phyloP scores from a whole-genome alignment of 2,329 filamentous ascomycete genomes.

The Amylocarpus encephaloides region DNA sequence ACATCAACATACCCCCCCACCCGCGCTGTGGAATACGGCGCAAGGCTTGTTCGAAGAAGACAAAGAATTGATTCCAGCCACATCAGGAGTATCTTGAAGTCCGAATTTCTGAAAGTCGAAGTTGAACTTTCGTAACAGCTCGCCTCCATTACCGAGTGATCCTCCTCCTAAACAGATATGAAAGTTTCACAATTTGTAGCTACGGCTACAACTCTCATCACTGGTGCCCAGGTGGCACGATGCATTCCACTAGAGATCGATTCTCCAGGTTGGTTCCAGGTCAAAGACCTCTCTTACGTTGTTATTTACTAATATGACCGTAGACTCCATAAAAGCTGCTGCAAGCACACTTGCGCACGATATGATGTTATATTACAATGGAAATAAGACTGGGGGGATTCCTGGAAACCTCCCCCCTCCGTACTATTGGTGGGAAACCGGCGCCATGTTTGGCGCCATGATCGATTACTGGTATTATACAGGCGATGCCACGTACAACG shows the following conservation, averaged over 20 bases:
- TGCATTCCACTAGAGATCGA: background rate
- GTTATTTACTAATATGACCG: conserved; percentile 36
- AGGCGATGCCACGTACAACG: conserved; percentile 65
- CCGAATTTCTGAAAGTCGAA: too few species aligned
- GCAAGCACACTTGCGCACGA: conserved; percentile 37
- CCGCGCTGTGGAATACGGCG: too few species aligned
- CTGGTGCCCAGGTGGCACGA: background rate
- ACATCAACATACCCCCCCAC: background rate
- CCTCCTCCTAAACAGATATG: background rate
- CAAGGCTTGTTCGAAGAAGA: too few species aligned
- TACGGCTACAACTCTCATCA: background rate
- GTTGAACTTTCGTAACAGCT: too few species aligned
- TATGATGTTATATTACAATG: conserved; percentile 46
- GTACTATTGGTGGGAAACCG: conserved; percentile 58
- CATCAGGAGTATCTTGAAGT: too few species aligned
- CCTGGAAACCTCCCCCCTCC: conserved; percentile 47
- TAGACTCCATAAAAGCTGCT: conserved; percentile 30
- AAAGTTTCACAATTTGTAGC: background rate
- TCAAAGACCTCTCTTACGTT: conserved; percentile 43
- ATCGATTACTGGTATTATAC: conserved; percentile 85
- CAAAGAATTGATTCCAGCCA: too few species aligned
- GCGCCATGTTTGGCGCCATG: conserved; percentile 64
- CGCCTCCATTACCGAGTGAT: background rate
- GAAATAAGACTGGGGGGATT: conserved; percentile 43
- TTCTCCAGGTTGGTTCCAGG: conserved; percentile 13